Evolutionary conservation across 495 filamentous ascomycete species (phyloP), one percentile per base, ranked within the genome.

Genomic region (Penicillium robsamsonii): DNA sequence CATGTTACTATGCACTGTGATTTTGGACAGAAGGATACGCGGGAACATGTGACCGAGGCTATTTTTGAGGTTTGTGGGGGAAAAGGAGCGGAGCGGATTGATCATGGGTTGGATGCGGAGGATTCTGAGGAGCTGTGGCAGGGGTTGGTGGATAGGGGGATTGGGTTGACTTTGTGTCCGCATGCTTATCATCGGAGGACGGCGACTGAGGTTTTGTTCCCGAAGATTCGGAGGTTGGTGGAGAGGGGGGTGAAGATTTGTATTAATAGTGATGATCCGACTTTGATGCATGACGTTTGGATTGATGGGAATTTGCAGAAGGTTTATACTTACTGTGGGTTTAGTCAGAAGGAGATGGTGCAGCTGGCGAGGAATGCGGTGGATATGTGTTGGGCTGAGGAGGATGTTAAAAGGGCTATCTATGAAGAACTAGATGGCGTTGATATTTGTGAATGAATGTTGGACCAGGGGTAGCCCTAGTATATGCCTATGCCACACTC

Each of bases 1-100:
- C 68, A 68, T 41, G 54, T 77, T 12, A 77, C 75, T 4, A 69
- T 69, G 67, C 75, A 78, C 48, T 77, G 75, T 57, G 75, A 77
- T 44, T 73, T 76, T 40, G 75, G 70, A 31, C 69, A 75, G 54
- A 67, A 70, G 47, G 70, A 75, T 52, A 70, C 72, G 3, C 60
- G 65, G 44, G 65, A 63, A 18, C 74, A 78, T 57, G 66, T 78
- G 18, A 50, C 42, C 5, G 62, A 76, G 49, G 70, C 67, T 12
- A 66, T 74, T 8, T 70, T 66, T 35, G 51, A 59, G 33, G 65
- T 77, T 2, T 64, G 67, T 46, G 63, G 33, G 17, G 65, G 67
- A 0, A 11, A n/a, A 13, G 69, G 68, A 0, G 51, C 56, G 5
- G 72, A 78, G 38, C 60, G 75, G 1, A 76, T 78, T 49, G 75